Percentiles rank a stretch among this genome's conserved stretches.
These are phyloP conservation scores for Malus hybrid DNA, from an alignment of 331 rosid genomes.

Conservation along the genomic window DNA sequence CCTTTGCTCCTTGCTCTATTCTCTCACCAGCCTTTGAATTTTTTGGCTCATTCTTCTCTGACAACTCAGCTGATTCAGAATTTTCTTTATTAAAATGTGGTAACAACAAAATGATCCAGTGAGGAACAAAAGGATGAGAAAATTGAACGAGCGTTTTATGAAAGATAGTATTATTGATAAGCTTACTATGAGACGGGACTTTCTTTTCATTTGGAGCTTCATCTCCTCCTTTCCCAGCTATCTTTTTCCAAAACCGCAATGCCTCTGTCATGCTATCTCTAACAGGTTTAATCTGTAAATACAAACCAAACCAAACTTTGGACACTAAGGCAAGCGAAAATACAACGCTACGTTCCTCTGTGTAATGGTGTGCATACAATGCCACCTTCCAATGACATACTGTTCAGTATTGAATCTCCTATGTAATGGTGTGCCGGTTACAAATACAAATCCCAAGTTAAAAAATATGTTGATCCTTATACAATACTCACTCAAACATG, in stretches of 20 bases:
- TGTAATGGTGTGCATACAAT: no score
- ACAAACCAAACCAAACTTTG: slow-evolving; percentile 13
- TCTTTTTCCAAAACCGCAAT: slow-evolving; percentile 75
- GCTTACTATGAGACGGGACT: slow-evolving; percentile 40
- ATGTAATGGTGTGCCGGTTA: background rate
- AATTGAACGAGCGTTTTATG: background rate
- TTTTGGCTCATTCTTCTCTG: slow-evolving; percentile 43
- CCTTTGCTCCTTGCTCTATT: slow-evolving; percentile 46
- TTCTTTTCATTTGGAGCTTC: slow-evolving; percentile 53
- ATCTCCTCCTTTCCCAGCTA: slow-evolving; percentile 63
- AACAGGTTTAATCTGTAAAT: slow-evolving; percentile 78
- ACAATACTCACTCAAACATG: no score
- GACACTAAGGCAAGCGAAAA: background rate
- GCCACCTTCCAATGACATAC: background rate
- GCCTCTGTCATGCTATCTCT: slow-evolving; percentile 94
- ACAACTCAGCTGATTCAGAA: slow-evolving; percentile 26
- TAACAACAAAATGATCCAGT: background rate
- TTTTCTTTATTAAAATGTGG: slow-evolving; percentile 37
- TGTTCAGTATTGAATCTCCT: background rate
- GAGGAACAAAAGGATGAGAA: slow-evolving; percentile 10
- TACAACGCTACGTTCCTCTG: no score
- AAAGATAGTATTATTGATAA: slow-evolving; percentile 11
- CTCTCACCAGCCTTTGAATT: slow-evolving; percentile 36
- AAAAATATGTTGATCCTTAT: background rate
- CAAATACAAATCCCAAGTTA: background rate